These are phyloP conservation scores for Myotisia sp. DNA, from an alignment of 2,329 filamentous ascomycete genomes.

Conservation along the genomic window DNA sequence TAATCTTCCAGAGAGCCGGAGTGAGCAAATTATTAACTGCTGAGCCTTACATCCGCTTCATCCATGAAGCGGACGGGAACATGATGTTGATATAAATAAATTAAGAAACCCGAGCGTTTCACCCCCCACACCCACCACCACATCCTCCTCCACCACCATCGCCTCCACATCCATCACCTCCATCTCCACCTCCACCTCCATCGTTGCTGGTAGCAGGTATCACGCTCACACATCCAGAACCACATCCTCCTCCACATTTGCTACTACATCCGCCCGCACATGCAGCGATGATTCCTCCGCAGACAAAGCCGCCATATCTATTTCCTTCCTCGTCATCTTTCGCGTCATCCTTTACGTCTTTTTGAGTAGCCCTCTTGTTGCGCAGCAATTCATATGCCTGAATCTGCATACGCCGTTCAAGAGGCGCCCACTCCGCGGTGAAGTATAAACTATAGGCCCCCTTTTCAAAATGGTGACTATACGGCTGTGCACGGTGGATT, in stretches of 20 bases:
- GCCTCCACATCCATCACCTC: conserved; percentile 6
- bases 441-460: conserved; percentile 15
- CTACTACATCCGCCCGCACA: not conserved
- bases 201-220: conserved; percentile 4
- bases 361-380: conserved; percentile 7
- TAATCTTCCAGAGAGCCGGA: no score
- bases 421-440: conserved; percentile 13
- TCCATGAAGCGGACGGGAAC: no score
- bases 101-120: no score
- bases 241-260: conserved; percentile 1
- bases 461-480: conserved; percentile 26
- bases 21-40: no score
- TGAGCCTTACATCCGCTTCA: no score
- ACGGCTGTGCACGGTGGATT: conserved; percentile 30
- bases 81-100: no score
- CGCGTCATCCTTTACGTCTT: conserved; percentile 1
- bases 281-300: not conserved
- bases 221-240: not conserved
- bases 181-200: conserved; percentile 6
- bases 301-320: not conserved
- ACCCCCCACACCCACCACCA: conserved; percentile 3
- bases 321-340: not conserved
- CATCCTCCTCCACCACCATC: conserved; percentile 8
- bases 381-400: conserved; percentile 12
- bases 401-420: conserved; percentile 8